These are phyloP conservation scores for Russula earlei DNA, from an alignment of 768 basidiomycete genomes.

Conservation along the genomic window DNA sequence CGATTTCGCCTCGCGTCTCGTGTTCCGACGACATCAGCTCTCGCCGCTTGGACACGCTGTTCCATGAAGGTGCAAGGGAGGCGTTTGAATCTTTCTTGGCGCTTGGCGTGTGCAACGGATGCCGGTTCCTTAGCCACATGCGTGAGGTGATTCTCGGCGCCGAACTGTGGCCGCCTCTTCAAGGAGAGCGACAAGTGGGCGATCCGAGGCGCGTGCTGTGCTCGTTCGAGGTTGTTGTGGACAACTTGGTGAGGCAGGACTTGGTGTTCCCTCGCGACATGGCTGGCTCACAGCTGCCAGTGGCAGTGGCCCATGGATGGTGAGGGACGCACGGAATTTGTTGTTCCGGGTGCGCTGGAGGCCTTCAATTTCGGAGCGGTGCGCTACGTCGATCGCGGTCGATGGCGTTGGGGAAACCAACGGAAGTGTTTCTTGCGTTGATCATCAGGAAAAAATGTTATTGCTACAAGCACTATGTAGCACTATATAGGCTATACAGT, in stretches of 20 bases:
- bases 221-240: conserved; percentile 74
- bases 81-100: conserved; percentile 83
- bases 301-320: conserved; percentile 96
- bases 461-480: no score
- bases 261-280: conserved; percentile 87
- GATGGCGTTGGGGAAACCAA: conserved; percentile 57
- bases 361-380: conserved; percentile 54
- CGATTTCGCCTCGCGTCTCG: no score
- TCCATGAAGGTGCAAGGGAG: conserved; percentile 63
- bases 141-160: conserved; percentile 85
- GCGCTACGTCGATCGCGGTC: conserved; percentile 70
- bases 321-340: conserved; percentile 69
- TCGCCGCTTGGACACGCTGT: no score
- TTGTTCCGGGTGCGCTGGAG: conserved; percentile 24
- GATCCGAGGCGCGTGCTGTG: conserved; percentile 83
- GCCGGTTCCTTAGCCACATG: conserved; percentile 91
- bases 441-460: no score
- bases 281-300: conserved; percentile 80
- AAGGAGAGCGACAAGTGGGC: conserved; percentile 77
- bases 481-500: no score
- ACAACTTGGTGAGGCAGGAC: conserved; percentile 38
- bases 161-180: conserved; percentile 80
- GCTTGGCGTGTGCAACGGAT: conserved; percentile 95
- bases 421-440: conserved; percentile 73
- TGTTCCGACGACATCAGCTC: no score